These are phyloP conservation scores for Candida boidinii DNA, from an alignment of 805 yeast genomes.

Conservation along the genomic window DNA sequence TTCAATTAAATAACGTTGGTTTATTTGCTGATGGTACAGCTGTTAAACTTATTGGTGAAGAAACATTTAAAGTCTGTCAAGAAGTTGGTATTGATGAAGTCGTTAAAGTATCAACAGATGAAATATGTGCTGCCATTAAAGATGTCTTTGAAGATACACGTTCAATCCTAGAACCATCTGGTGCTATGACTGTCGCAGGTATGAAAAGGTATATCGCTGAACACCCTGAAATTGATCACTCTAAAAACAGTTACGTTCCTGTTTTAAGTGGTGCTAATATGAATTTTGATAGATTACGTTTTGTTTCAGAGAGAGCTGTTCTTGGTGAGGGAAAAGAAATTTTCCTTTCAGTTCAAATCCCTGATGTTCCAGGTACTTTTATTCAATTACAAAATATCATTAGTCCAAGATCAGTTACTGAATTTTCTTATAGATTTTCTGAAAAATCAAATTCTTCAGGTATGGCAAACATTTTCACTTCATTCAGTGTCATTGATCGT, in stretches of 20 bases:
- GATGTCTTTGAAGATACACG: conserved; percentile 96
- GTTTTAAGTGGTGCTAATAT: conserved; percentile 94
- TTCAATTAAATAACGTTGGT: conserved; percentile 69
- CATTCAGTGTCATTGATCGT: conserved; percentile 77
- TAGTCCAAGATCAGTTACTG: conserved; percentile 87
- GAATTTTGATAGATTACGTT: conserved; percentile 94
- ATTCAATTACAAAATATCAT: conserved; percentile 65
- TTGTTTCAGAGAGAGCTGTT: conserved; percentile 94
- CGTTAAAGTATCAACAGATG: conserved; percentile 80
- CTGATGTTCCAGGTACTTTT: conserved; percentile 91
- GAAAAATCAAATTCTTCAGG: conserved; percentile 28
- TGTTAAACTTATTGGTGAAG: conserved; percentile 82
- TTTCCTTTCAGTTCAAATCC: conserved; percentile 81
- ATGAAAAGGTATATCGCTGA: conserved; percentile 67
- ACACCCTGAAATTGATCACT: conserved; percentile 66
- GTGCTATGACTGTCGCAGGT: conserved; percentile 95
- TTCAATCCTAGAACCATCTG: conserved; percentile 91
- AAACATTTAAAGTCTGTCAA: conserved; percentile 75
- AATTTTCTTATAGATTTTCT: conserved; percentile 80
- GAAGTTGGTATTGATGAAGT: conserved; percentile 79
- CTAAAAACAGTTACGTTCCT: conserved; percentile 67
- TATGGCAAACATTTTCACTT: conserved; percentile 75
- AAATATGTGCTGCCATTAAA: conserved; percentile 91
- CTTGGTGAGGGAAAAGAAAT: conserved; percentile 98
- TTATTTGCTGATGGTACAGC: conserved; percentile 98